These are phyloP conservation scores for Boeremia lycopersici DNA, from an alignment of 2,329 filamentous ascomycete species.

Conservation along the genomic window DNA sequence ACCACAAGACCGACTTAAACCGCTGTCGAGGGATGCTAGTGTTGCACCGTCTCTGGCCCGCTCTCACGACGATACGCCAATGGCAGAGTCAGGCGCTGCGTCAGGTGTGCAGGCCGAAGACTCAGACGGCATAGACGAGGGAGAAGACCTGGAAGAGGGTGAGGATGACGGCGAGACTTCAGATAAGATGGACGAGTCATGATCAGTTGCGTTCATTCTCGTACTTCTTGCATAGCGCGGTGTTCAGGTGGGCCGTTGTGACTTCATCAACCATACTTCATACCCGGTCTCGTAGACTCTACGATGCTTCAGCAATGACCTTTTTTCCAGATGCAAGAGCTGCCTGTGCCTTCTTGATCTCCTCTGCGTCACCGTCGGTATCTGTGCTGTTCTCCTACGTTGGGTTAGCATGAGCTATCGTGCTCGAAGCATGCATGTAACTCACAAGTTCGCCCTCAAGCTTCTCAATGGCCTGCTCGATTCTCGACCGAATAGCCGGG, in stretches of 20 bases:
- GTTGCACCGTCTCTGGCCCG: conserved; percentile 34
- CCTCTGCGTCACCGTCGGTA: conserved; percentile 47
- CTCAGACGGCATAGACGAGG: conserved; percentile 42
- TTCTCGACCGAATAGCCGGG: conserved; percentile 71
- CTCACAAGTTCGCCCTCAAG: conserved; percentile 78
- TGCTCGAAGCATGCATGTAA: conserved; percentile 31
- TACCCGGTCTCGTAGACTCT: conserved; percentile 33
- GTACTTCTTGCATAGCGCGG: conserved; percentile 41
- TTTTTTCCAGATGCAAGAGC: conserved; percentile 50
- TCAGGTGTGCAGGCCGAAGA: conserved; percentile 35
- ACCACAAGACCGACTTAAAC: conserved; percentile 40
- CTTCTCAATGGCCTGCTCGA: conserved; percentile 72
- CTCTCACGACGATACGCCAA: conserved; percentile 39
- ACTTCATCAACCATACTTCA: conserved; percentile 18
- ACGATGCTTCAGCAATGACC: conserved; percentile 32
- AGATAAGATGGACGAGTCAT: conserved; percentile 40
- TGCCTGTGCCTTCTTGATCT: conserved; percentile 54
- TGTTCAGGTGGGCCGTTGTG: conserved; percentile 28
- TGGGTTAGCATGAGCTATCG: conserved; percentile 8
- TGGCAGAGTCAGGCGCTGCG: conserved; percentile 35
- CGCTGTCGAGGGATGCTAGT: conserved; percentile 37
- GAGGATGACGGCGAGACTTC: conserved; percentile 37
- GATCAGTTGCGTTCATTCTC: conserved; percentile 4
- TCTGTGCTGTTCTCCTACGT: conserved; percentile 51
- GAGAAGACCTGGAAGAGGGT: conserved; percentile 40